A percentile compares a stretch with the other conserved stretches of the same genome.
phyloP scores from a whole-genome alignment of 495 filamentous ascomycete species.

The Aspergillus mulundensis region DNA sequence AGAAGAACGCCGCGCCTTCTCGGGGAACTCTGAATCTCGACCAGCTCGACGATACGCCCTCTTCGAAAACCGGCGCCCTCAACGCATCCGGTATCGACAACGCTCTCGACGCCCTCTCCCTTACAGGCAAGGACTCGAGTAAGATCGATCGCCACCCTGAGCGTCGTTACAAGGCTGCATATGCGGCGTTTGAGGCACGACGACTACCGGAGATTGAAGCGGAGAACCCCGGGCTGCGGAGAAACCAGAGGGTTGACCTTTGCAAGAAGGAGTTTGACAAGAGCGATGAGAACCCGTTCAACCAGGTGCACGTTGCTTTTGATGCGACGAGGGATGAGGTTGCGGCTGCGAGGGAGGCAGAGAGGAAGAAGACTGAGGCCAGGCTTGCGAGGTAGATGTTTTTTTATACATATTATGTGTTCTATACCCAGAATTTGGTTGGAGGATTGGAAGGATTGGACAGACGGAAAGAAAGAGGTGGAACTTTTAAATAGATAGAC shows the following conservation, averaged over 20 bases:
- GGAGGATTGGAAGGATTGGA: not conserved
- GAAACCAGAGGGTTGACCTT: slow-evolving; percentile 73
- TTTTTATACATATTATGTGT: slow-evolving; percentile 4
- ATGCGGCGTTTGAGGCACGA: slow-evolving; percentile 79
- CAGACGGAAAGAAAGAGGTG: not conserved
- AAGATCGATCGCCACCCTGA: slow-evolving; percentile 87
- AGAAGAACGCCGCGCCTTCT: slow-evolving; percentile 54
- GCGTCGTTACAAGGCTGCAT: slow-evolving; percentile 80
- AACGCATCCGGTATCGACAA: slow-evolving; percentile 87
- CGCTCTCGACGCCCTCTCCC: slow-evolving; percentile 73
- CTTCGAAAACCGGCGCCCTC: slow-evolving; percentile 44
- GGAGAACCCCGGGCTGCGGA: slow-evolving; percentile 72
- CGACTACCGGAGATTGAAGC: slow-evolving; percentile 77
- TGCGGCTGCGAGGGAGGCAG: slow-evolving; percentile 55
- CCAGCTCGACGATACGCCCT: slow-evolving; percentile 54
- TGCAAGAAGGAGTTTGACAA: slow-evolving; percentile 89
- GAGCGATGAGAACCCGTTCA: slow-evolving; percentile 89
- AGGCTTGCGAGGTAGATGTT: slow-evolving; percentile 45
- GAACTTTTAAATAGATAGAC: not conserved
- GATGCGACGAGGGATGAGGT: slow-evolving; percentile 80
- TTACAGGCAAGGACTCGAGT: slow-evolving; percentile 50
- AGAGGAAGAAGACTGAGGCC: slow-evolving; percentile 71
- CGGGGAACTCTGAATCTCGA: slow-evolving; percentile 56
- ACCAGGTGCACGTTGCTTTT: slow-evolving; percentile 67
- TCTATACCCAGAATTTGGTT: slow-evolving; percentile 16